Evolutionary conservation across 2,329 filamentous ascomycete species (phyloP).

Genomic region (Paramyrothecium sp.): DNA sequence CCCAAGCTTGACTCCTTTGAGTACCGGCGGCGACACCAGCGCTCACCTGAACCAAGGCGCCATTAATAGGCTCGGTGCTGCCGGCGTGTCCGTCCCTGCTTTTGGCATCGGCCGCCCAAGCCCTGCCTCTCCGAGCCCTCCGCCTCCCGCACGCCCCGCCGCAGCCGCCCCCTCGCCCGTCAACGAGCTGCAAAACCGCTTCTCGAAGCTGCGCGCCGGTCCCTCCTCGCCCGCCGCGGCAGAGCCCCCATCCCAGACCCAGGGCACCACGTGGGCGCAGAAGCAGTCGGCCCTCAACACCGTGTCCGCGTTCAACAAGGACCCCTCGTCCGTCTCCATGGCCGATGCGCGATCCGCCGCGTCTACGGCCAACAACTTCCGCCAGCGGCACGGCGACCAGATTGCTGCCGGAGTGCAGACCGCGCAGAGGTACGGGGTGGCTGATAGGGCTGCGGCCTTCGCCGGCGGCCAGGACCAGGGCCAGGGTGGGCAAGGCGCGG

Average conservation of each 20-base stretch:
- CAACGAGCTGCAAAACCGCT: constrained; percentile 67
- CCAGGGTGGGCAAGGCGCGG: constrained; percentile 4
- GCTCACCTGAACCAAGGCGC: constrained; percentile 54
- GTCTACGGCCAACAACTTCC: constrained; percentile 65
- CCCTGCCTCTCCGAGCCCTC: constrained; percentile 21
- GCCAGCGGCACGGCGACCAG: constrained; percentile 68
- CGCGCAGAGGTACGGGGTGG: constrained; percentile 61
- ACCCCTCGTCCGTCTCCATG: constrained; percentile 60
- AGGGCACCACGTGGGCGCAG: constrained; percentile 63
- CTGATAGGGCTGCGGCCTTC: constrained; percentile 32
- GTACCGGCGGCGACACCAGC: constrained; percentile 16
- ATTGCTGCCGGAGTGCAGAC: constrained; percentile 58
- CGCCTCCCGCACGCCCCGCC: constrained; percentile 9
- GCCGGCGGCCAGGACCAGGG: constrained; percentile 13
- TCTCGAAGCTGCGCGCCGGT: constrained; percentile 50
- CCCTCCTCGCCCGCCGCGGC: constrained; percentile 16
- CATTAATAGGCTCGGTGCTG: constrained; percentile 63
- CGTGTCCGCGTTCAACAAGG: constrained; percentile 55
- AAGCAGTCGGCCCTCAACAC: constrained; percentile 64
- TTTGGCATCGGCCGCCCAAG: constrained; percentile 64
- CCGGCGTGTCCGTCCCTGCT: constrained; percentile 76
- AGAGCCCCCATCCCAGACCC: constrained; percentile 33
- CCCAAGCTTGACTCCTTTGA: constrained; percentile 17
- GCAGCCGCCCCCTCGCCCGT: constrained; percentile 42
- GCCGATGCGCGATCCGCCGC: constrained; percentile 58